Evolutionary conservation across 768 basidiomycete species (phyloP).

Genomic region (Boletus vermiculosoides): DNA sequence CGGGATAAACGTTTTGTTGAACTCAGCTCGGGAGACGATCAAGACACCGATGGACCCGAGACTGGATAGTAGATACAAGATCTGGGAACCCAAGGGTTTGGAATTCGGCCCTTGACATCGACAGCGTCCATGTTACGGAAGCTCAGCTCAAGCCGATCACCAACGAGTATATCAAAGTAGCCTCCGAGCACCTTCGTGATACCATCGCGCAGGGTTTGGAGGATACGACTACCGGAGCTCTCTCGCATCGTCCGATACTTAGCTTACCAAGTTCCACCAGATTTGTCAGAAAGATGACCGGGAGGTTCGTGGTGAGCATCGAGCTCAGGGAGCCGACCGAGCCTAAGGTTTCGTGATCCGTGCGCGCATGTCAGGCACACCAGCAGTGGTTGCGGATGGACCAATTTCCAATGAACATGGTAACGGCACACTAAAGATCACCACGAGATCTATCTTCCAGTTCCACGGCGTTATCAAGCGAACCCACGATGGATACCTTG

Average conservation of each 20-base stretch:
- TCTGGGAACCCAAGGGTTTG: conserved; percentile 93
- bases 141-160: conserved; percentile 73
- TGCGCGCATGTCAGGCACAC: conserved; percentile 85
- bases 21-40: conserved; percentile 91
- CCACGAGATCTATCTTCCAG: conserved; percentile 97
- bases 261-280: conserved; percentile 97
- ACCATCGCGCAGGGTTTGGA: conserved; percentile 91
- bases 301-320: conserved; percentile 95
- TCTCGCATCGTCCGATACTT: conserved; percentile 86
- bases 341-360: conserved; percentile 99
- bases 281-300: conserved; percentile 97
- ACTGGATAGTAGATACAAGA: conserved; percentile 96
- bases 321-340: conserved; percentile 88
- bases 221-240: conserved; percentile 85
- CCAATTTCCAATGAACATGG: conserved; percentile 93
- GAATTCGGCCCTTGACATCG: conserved; percentile 86
- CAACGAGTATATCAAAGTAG: conserved; percentile 56
- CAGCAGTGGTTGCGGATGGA: conserved; percentile 96
- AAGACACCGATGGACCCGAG: conserved; percentile 92
- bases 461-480: conserved; percentile 99
- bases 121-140: conserved; percentile 81
- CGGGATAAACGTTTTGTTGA: conserved; percentile 73
- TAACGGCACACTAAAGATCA: conserved; percentile 92
- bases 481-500: too few relatives aligned
- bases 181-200: conserved; percentile 84